A percentile compares a stretch with the other conserved stretches of the same genome.
phyloP scores from a whole-genome alignment of 352 stramenopile species.

The Phytopythium helicoides region DNA sequence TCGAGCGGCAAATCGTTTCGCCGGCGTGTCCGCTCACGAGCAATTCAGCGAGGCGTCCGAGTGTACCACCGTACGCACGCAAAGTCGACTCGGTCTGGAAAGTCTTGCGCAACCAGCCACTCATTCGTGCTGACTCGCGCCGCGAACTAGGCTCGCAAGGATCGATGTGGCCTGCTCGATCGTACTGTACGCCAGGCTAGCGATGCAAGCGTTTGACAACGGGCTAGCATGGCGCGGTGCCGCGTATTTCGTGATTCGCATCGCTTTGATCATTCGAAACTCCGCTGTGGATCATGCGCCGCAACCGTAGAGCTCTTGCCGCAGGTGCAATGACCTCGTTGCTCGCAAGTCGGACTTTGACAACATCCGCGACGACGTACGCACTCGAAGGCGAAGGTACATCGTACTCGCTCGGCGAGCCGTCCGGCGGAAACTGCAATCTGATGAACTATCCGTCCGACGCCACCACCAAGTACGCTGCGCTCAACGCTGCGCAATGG shows the following conservation, averaged over 20 bases:
- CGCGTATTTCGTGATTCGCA: not conserved
- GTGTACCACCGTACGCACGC: constrained; percentile 5
- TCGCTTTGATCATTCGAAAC: not conserved
- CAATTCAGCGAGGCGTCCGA: too few relatives aligned
- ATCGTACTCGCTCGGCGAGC: constrained; percentile 26
- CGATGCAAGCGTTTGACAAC: not conserved
- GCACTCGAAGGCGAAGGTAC: constrained; percentile 17
- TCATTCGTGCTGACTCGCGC: not conserved
- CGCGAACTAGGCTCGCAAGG: not conserved
- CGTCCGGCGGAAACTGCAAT: constrained; percentile 42
- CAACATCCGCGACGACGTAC: constrained; percentile 3
- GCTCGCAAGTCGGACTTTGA: not conserved
- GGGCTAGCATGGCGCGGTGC: not conserved
- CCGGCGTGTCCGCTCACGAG: too few relatives aligned
- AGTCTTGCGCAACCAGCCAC: constrained; percentile 3
- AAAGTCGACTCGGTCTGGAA: not conserved
- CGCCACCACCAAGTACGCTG: constrained; percentile 34
- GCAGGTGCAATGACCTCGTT: not conserved
- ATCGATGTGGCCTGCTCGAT: not conserved
- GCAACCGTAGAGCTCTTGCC: not conserved
- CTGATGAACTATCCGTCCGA: constrained; percentile 30
- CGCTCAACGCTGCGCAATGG: constrained; percentile 40
- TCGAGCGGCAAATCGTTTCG: too few relatives aligned
- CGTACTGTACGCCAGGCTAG: not conserved
- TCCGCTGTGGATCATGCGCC: not conserved